Conservation (phyloP, 805 yeast genomes). For the Saturnispora zaruensis region DNA sequence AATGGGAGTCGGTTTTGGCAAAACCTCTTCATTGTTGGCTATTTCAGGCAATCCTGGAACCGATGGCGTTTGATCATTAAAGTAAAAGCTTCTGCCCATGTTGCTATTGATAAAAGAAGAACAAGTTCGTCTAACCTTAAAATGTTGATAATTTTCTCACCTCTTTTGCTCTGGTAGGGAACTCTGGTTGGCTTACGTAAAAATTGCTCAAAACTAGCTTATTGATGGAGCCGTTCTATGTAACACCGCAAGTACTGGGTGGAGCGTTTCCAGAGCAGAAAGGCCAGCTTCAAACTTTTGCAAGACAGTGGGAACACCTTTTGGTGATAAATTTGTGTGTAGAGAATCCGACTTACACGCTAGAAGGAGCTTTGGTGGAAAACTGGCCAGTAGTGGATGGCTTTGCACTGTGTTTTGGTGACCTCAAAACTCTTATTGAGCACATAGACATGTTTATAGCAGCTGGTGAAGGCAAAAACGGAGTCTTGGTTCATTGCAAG, state of each 20-base stretch:
- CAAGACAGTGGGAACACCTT: neutral
- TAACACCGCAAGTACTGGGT: slow-evolving; percentile 1
- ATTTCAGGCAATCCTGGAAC: slow-evolving; percentile 7
- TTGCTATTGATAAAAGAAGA: neutral
- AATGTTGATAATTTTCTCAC: slow-evolving; percentile 27
- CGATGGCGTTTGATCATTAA: neutral
- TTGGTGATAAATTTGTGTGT: neutral
- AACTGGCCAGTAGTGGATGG: slow-evolving; percentile 3
- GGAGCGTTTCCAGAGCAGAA: neutral
- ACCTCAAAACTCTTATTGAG: neutral
- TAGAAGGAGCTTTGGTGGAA: neutral
- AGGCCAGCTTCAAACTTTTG: neutral
- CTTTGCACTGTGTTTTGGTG: neutral
- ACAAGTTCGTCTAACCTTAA: neutral
- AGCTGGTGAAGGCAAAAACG: slow-evolving; percentile 17
- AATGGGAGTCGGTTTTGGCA: neutral
- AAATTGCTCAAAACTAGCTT: neutral
- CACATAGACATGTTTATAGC: neutral
- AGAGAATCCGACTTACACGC: neutral
- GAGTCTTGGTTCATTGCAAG: slow-evolving; percentile 73
- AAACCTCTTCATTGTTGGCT: neutral
- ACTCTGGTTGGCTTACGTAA: neutral
- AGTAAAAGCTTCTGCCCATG: slow-evolving; percentile 1
- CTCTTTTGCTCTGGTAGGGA: slow-evolving; percentile 9
- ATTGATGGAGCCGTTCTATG: neutral